Conservation (phyloP, 148 eudicot genomes). For the Amaranthus cruentus region DNA sequence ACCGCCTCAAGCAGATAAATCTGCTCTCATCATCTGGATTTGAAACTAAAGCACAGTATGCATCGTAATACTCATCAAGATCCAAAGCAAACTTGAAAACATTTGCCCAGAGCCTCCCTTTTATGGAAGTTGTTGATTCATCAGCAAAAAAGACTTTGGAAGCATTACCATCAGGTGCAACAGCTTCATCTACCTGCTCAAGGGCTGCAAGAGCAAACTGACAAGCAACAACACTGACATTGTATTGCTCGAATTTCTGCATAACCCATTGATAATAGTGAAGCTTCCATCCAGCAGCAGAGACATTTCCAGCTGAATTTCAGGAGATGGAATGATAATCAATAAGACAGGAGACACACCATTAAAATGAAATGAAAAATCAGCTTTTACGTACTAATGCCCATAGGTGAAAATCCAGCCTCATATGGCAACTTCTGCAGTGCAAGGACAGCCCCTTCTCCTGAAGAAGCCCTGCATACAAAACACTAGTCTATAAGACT, state of each 20-base stretch:
- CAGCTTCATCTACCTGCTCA: constrained; percentile 92
- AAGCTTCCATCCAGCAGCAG: constrained; percentile 81
- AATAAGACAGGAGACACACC: background rate
- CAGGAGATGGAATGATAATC: constrained; percentile 16
- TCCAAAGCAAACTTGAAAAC: constrained; percentile 89
- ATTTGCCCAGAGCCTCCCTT: constrained; percentile 98
- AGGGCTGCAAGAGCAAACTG: constrained; percentile 96
- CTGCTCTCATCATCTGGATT: constrained; percentile 98
- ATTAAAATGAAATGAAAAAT: background rate
- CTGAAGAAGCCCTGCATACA: constrained; percentile 71
- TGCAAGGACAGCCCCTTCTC: constrained; percentile 63
- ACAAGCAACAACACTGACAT: constrained; percentile 79
- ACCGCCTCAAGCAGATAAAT: constrained; percentile 85
- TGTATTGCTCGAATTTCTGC: constrained; percentile 93
- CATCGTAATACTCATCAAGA: constrained; percentile 68
- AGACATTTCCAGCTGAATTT: constrained; percentile 42
- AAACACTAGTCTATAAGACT: constrained; percentile 7
- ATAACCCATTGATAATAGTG: constrained; percentile 93
- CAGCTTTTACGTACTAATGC: constrained; percentile 41
- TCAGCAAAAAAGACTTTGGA: constrained; percentile 22
- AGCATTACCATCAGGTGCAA: constrained; percentile 32
- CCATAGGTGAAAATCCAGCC: constrained; percentile 57
- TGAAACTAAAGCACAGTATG: constrained; percentile 94
- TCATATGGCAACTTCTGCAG: constrained; percentile 63
- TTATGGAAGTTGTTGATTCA: constrained; percentile 61